Percentiles rank a stretch among this genome's conserved stretches.
Evolutionary conservation across 768 basidiomycete species (phyloP).

Genomic region (Nevesoporus exiguus): DNA sequence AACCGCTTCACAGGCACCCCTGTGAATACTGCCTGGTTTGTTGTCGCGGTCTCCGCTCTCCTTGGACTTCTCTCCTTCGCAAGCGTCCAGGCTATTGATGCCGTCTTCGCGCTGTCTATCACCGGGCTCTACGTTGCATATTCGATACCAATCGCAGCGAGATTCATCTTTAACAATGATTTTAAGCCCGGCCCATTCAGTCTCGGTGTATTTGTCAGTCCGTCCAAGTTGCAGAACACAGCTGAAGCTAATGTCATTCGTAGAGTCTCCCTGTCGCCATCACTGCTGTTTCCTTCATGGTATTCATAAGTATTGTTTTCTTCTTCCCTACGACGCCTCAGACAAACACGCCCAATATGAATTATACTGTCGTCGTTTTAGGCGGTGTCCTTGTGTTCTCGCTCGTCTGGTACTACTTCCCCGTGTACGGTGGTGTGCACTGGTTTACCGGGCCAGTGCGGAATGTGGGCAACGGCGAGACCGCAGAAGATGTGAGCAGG

Average conservation of each 20-base stretch:
- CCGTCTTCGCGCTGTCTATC: constrained; percentile 51
- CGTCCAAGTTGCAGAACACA: background rate
- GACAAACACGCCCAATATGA: constrained; percentile 52
- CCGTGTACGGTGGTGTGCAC: constrained; percentile 57
- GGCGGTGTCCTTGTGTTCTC: constrained; percentile 57
- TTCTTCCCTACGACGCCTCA: constrained; percentile 57
- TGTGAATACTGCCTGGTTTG: constrained; percentile 36
- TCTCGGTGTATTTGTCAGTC: constrained; percentile 42
- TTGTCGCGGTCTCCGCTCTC: constrained; percentile 35
- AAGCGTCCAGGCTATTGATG: constrained; percentile 52
- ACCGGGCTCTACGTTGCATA: constrained; percentile 48
- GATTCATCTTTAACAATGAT: constrained; percentile 45
- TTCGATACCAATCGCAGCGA: constrained; percentile 47
- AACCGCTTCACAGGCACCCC: constrained; percentile 51
- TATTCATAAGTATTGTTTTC: constrained; percentile 58
- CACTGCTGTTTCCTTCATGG: constrained; percentile 61
- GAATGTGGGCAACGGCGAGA: constrained; percentile 33
- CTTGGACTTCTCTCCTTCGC: constrained; percentile 56
- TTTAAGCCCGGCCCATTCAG: constrained; percentile 48
- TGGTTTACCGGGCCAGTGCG: constrained; percentile 37
- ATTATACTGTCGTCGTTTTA: constrained; percentile 67
- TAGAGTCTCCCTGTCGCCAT: constrained; percentile 57
- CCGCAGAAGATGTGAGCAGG: background rate
- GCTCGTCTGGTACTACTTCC: constrained; percentile 64
- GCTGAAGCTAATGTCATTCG: constrained; percentile 6